Evolutionary conservation across 352 stramenopile species (phyloP).

Genomic region (Thraustochytrium sp.): DNA sequence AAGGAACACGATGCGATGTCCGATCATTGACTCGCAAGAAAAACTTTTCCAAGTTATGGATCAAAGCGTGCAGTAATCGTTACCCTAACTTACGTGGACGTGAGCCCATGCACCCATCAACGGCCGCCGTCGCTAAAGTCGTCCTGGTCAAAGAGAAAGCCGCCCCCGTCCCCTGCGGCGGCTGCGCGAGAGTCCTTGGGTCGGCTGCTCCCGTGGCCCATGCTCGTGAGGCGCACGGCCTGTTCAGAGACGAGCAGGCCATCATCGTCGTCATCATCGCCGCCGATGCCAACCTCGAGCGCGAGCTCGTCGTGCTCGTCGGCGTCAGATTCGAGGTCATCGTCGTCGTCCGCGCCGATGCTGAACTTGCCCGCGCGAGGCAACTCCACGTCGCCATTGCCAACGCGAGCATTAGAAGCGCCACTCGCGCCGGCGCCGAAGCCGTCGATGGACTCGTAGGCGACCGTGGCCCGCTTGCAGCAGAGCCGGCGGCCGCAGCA

Average conservation of each 20-base stretch:
- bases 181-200: neutral
- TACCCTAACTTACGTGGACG: no score
- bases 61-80: no score
- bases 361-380: neutral
- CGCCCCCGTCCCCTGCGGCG: neutral
- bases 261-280: slow-evolving; percentile 12
- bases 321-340: neutral
- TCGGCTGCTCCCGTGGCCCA: neutral
- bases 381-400: neutral
- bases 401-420: no score
- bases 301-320: neutral
- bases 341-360: neutral
- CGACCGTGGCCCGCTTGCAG: neutral
- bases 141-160: slow-evolving; percentile 20
- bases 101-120: no score
- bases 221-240: neutral
- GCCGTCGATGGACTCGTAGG: neutral
- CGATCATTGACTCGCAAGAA: no score
- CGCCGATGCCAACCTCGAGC: neutral
- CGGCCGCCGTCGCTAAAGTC: slow-evolving; percentile 16
- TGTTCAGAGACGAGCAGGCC: neutral
- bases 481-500: neutral
- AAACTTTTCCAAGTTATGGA: no score
- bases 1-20: no score
- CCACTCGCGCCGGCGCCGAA: neutral